Percentiles rank a stretch among this genome's conserved stretches.
These are phyloP conservation scores for Pseudocercospora fuligena DNA, from an alignment of 2,329 filamentous ascomycete species.

Conservation along the genomic window DNA sequence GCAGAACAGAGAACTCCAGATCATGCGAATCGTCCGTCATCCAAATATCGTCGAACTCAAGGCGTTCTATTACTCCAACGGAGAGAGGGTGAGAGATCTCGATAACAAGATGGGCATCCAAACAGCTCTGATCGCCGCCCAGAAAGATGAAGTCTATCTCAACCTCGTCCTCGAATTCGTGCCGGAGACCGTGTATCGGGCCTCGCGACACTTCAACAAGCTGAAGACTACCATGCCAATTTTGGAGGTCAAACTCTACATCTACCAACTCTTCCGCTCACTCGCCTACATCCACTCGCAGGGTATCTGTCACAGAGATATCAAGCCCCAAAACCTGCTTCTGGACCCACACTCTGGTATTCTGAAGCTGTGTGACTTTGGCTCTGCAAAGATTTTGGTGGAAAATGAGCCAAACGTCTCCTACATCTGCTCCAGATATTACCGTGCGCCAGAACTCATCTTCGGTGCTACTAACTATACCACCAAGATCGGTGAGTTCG, in stretches of 20 bases:
- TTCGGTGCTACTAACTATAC: slow-evolving; percentile 99
- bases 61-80: slow-evolving; percentile 99
- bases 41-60: slow-evolving; percentile 99
- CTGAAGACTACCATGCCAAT: slow-evolving; percentile 99
- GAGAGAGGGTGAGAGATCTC: slow-evolving; percentile 74
- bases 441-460: slow-evolving; percentile 95
- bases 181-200: slow-evolving; percentile 96
- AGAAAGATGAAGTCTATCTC: slow-evolving; percentile 94
- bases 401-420: slow-evolving; percentile 99
- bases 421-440: slow-evolving; percentile 99
- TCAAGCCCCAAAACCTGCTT: slow-evolving; percentile 97
- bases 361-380: slow-evolving; percentile 97
- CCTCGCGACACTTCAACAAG: slow-evolving; percentile 99
- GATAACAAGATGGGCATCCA: slow-evolving; percentile 43
- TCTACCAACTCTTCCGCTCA: slow-evolving; percentile 98
- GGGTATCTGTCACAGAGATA: slow-evolving; percentile 98
- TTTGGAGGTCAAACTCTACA: slow-evolving; percentile 98
- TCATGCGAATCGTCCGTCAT: slow-evolving; percentile 98
- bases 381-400: slow-evolving; percentile 96
- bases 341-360: slow-evolving; percentile 90
- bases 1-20: slow-evolving; percentile 97
- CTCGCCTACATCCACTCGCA: slow-evolving; percentile 99
- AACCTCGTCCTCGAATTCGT: slow-evolving; percentile 98
- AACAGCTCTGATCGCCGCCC: slow-evolving; percentile 44
- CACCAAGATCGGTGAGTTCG: slow-evolving; percentile 90